These are phyloP conservation scores for Penicillium sp. DNA, from an alignment of 2,329 filamentous ascomycete species.

Conservation along the genomic window DNA sequence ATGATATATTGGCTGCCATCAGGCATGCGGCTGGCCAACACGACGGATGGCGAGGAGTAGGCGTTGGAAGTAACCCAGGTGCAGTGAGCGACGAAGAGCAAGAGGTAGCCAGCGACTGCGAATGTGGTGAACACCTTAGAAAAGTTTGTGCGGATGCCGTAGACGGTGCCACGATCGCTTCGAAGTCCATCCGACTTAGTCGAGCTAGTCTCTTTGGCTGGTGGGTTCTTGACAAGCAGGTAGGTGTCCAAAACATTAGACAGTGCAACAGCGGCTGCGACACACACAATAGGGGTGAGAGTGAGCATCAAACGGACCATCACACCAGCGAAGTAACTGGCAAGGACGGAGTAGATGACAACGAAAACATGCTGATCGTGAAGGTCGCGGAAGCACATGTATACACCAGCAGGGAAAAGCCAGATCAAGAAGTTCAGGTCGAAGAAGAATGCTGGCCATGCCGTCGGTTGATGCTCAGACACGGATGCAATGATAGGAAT, in stretches of 20 bases:
- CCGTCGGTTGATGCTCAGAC: conserved; percentile 97
- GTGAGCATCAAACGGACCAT: conserved; percentile 99
- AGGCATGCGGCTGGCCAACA: conserved; percentile 84
- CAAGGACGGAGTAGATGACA: conserved; percentile 93
- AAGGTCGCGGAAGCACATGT: conserved; percentile 93
- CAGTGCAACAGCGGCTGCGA: conserved; percentile 81
- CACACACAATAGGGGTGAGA: conserved; percentile 91
- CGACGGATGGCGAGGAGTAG: conserved; percentile 96
- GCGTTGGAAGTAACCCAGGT: conserved; percentile 99
- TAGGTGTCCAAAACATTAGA: conserved; percentile 89
- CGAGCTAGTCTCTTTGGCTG: conserved; percentile 50
- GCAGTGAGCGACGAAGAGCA: conserved; percentile 94
- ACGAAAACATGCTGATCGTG: conserved; percentile 97
- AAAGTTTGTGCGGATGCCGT: conserved; percentile 77
- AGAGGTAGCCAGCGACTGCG: conserved; percentile 71
- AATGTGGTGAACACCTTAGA: conserved; percentile 77
- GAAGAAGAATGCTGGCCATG: conserved; percentile 99
- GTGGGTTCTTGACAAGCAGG: conserved; percentile 49
- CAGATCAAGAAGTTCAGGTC: conserved; percentile 97
- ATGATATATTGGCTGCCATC: conserved; percentile 98
- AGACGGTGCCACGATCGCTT: conserved; percentile 65
- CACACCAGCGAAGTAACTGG: conserved; percentile 97
- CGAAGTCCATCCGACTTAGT: conserved; percentile 53
- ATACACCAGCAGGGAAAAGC: conserved; percentile 97
- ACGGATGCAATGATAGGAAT: conserved; percentile 99